Conservation (phyloP, 495 filamentous ascomycete genomes). For the Cryomyces minteri region DNA sequence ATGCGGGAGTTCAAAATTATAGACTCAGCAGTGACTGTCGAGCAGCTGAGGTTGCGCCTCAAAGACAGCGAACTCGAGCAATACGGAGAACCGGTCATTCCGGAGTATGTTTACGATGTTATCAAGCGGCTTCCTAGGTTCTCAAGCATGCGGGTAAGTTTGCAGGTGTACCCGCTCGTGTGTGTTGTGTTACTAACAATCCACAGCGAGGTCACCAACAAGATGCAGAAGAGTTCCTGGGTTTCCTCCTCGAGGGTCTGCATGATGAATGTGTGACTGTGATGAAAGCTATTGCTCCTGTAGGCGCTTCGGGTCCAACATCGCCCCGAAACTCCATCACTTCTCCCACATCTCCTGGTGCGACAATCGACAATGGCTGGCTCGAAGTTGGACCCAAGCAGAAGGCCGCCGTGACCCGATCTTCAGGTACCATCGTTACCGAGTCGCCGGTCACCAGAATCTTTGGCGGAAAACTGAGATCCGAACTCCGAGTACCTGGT, state of each 20-base stretch:
- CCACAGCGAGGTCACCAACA: conserved; percentile 79
- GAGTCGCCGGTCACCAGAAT: conserved; percentile 84
- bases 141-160: conserved; percentile 67
- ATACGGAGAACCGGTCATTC: conserved; percentile 79
- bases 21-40: conserved; percentile 54
- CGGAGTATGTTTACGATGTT: conserved; percentile 89
- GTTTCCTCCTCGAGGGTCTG: conserved; percentile 79
- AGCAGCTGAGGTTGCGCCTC: conserved; percentile 50
- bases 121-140: conserved; percentile 76
- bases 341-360: conserved; percentile 15
- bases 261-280: conserved; percentile 81
- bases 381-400: conserved; percentile 88
- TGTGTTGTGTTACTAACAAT: conserved; percentile 3
- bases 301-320: conserved; percentile 1
- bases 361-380: conserved; percentile 44
- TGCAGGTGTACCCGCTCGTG: not conserved
- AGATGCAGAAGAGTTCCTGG: conserved; percentile 94
- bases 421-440: conserved; percentile 52
- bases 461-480: conserved; percentile 82
- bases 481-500: conserved; percentile 73
- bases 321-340: conserved; percentile 13
- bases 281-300: conserved; percentile 26
- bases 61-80: conserved; percentile 74
- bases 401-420: conserved; percentile 68
- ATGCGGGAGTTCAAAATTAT: conserved; percentile 84